Evolutionary conservation across 371 early-diverging fungal species (phyloP), one percentile per base, ranked within the genome.

Genomic region (Capillidium rhysosporum): DNA sequence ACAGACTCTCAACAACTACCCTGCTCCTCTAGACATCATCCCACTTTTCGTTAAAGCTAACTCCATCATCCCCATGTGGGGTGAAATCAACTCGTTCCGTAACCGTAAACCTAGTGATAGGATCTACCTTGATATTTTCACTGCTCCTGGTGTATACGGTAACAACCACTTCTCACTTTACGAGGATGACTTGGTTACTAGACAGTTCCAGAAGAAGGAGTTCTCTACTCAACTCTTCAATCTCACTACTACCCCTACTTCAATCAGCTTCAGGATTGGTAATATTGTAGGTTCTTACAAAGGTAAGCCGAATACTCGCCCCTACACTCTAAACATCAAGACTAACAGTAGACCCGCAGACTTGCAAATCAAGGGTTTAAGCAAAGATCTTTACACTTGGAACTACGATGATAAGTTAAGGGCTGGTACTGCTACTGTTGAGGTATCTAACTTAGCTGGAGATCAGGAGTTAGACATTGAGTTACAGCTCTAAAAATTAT

Each of bases 61-160:
- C 25, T 20, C 46, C 9, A 46, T 46, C 46, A 46, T 46, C 9
- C 46, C 46, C 25, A 46, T 46, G 46, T 46, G 46, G 46, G 21
- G 21, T 43, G 18, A 43, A 8, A 18, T 43, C 21, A 43, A 43
- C 21, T 43, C 43, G 7, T 43, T 12, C 46, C 10, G 46, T 18
- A 26, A 20, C 12, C 46, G 46, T n/a, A 46, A 25, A 25, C 46
- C 46, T 10, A 26, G 21, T 25, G 18, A 46, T 9, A 3, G 12
- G 9, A 10, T 46, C 2, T 18, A 18, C n/a, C 9, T 46, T 3
- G 46, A 46, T 46, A 5, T 46, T 25, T 46, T 18, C 25, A 10
- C 46, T 12, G 8, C 20, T n/a, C 12, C 25, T 25, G 26, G 26
- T 25, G n/a, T 34, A 4, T 7, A 34, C 12, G 34, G 26, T 7